phyloP scores from a whole-genome alignment of 163 green algal species.

The Trebouxia gelatinosa region DNA sequence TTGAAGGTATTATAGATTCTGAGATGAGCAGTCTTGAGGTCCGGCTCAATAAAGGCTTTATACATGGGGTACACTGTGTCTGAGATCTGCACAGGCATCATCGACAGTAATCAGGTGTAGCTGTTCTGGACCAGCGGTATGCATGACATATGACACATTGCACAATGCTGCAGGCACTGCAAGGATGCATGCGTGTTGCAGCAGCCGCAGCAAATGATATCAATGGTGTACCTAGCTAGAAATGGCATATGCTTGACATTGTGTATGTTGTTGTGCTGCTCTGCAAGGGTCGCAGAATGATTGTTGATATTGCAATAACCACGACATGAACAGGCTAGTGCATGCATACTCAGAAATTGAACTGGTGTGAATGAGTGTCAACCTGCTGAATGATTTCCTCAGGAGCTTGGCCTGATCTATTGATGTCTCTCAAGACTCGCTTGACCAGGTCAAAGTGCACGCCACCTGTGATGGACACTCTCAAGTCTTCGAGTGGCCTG shows the following conservation, averaged over 20 bases:
- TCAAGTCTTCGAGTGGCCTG: slow-evolving; percentile 69
- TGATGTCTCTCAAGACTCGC: slow-evolving; percentile 91
- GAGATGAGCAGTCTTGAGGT: slow-evolving; percentile 89
- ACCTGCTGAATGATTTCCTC: slow-evolving; percentile 96
- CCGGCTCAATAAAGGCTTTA: slow-evolving; percentile 98
- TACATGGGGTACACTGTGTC: slow-evolving; percentile 99
- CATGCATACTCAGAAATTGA: too few species aligned
- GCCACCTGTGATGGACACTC: slow-evolving; percentile 83
- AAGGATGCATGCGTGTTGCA: background rate
- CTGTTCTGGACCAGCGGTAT: too few species aligned
- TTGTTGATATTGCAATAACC: too few species aligned
- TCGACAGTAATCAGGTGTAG: too few species aligned
- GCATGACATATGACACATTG: too few species aligned
- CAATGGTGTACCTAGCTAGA: too few species aligned
- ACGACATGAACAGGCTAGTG: too few species aligned
- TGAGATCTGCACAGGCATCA: slow-evolving; percentile 61
- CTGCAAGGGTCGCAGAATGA: too few species aligned
- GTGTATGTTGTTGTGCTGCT: too few species aligned
- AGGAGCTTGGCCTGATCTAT: slow-evolving; percentile 85
- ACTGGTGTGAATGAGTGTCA: background rate
- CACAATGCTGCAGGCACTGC: background rate
- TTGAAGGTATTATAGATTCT: slow-evolving; percentile 96
- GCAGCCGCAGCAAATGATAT: too few species aligned
- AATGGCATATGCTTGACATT: too few species aligned
- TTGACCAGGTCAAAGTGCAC: slow-evolving; percentile 98